Base-by-base conservation (phyloP, 108 stramenopile species). In the Nannochloropsis gaditana region DNA sequence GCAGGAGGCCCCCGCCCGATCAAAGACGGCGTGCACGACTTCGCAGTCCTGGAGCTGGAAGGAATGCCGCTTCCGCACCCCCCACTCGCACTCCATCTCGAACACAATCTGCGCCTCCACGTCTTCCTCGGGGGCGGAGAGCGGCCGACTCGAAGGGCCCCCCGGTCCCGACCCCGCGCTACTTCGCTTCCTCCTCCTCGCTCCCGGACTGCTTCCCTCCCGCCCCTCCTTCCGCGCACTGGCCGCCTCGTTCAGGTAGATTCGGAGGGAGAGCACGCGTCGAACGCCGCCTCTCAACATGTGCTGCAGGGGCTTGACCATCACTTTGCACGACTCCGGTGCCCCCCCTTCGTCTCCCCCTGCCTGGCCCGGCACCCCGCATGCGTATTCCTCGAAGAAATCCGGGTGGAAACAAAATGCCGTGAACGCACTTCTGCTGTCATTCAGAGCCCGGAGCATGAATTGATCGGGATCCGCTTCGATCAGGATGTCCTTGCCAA, bases 401-500 rank as follows among this genome's bases (percentile, higher is more conserved):
- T 83, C 80, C 21, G 82, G 43, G 83, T 83, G 45, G 88, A 89
- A 89, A 73, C 50, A 85, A 85, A 89, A 85, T 43, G 85, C 85
- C 21, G 88, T 73, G 73, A 85, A 89, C 42, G 88, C 88, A 1
- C 73, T 79, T 79, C 85, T 89, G 45, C 85, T 79, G 79, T 89
- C 88, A 44, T 89, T 89, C 21, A 89, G 85, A n/a, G 88, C 85
- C 21, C 88, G 88, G 9, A 89, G 88, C 44, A 89, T 84, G 21
- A 89, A 85, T 82, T 89, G 85, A 83, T 89, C 85, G 19, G 82
- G 44, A 45, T 85, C 85, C 9, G 84, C 85, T 45, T 89, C 88
- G 45, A 89, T 85, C 81, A 85, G 83, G 82, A 89, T 42, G 82
- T 89, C 88, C 85, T 89, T 89, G 44, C 88, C 88, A 11, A 89